Base-by-base conservation (phyloP, 176 grass and related monocot genomes). In the Oryza glumipatula region DNA sequence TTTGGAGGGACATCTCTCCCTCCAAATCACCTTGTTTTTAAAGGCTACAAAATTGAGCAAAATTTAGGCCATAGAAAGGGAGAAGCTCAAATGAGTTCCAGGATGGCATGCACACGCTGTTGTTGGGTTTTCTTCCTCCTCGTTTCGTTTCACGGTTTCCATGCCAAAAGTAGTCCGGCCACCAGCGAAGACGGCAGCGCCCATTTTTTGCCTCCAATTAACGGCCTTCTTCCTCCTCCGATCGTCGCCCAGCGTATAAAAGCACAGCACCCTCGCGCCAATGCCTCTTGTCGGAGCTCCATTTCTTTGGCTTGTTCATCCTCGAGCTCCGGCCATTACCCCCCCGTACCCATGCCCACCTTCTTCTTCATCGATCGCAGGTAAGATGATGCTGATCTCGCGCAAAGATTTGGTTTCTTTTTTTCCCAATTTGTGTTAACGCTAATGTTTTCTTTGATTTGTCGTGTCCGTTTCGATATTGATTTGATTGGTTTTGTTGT, bases 231-330 rank as follows among this genome's bases (percentile, higher is more conserved):
- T 70, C 21, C 10, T 33, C 10, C 19, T 58, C 54, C 19, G 54
- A 5, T 49, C 10, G 19, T 58, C 38, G 70, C 70, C 39, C 45
- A 22, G 15, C 52, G 35, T 76, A 81, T 89, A 85, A 77, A 71
- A 19, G 1, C 52, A 21, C 44, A 65, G 16, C 54, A 33, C 0
- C 11, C 2, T 6, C 44, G 52, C 78, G 4, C 3, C 67, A 12
- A 32, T 82, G 41, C 70, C 78, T 76, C 67, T 52, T 36, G 88
- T 82, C 83, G 88, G 83, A 89, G 78, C 73, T 82, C 88, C 58
- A 58, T 52, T 85, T 43, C 52, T 85, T 85, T 36, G 21, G 41
- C 33, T 22, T 48, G 32, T n/a, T 71, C 63, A 8, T 70, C 41
- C 65, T 54, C 54, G 72, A 77, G 88, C 78, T 89, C 78, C 83